A percentile compares a stretch with the other conserved stretches of the same genome.
Evolutionary conservation across 1,284 basidiomycete genomes (phyloP).

Genomic region (Rhodotorula sp.): DNA sequence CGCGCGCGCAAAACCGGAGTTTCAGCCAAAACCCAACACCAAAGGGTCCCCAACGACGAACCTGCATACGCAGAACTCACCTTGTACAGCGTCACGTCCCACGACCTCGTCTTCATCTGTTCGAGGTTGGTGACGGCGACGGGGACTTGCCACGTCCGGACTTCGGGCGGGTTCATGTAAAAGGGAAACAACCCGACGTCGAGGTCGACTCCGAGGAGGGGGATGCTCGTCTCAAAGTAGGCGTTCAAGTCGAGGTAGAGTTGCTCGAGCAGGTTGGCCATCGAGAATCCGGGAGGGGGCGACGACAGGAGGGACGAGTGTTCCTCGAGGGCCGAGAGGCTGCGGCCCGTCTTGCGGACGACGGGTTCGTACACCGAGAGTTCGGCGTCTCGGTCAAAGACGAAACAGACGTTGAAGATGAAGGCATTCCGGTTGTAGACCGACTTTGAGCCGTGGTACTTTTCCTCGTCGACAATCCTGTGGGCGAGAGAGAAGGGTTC

Average conservation of each 20-base stretch:
- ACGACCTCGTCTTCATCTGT: slow-evolving; percentile 80
- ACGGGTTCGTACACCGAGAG: slow-evolving; percentile 93
- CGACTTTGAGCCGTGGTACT: slow-evolving; percentile 68
- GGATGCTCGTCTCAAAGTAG: slow-evolving; percentile 90
- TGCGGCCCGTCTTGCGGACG: slow-evolving; percentile 88
- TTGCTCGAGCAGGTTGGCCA: slow-evolving; percentile 89
- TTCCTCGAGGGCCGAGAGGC: slow-evolving; percentile 85
- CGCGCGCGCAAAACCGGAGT: too few species aligned
- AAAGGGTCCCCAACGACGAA: neutral
- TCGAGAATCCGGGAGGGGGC: slow-evolving; percentile 64
- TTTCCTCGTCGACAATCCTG: slow-evolving; percentile 57
- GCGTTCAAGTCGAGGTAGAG: slow-evolving; percentile 93
- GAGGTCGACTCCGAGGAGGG: slow-evolving; percentile 82
- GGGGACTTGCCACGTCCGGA: slow-evolving; percentile 95
- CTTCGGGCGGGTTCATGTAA: slow-evolving; percentile 86
- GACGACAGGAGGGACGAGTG: slow-evolving; percentile 85
- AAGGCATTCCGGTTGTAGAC: slow-evolving; percentile 83
- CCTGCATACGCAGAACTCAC: slow-evolving; percentile 50
- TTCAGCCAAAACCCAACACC: too few species aligned
- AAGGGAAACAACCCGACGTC: slow-evolving; percentile 93
- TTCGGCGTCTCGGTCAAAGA: slow-evolving; percentile 86
- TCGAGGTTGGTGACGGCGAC: slow-evolving; percentile 81
- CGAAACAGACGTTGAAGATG: slow-evolving; percentile 80
- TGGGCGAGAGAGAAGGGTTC: too few species aligned
- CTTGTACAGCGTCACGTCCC: slow-evolving; percentile 93